Percentiles rank a stretch among this genome's conserved stretches.
These are phyloP conservation scores for Amylocarpus encephaloides DNA, from an alignment of 2,329 filamentous ascomycete species.

Conservation along the genomic window DNA sequence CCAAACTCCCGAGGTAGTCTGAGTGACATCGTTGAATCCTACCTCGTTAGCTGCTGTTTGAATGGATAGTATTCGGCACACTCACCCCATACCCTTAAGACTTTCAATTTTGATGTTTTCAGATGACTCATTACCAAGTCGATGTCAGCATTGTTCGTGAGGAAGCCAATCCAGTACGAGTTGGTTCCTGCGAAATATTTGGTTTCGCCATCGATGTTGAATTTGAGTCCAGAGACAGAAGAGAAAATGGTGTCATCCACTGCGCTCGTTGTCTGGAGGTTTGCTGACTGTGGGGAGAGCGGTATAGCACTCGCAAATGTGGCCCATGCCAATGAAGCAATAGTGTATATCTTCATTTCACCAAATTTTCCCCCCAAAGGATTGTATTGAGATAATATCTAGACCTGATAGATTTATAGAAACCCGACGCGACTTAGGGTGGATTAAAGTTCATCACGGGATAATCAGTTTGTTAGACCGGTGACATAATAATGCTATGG, in stretches of 20 bases:
- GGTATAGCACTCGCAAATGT: background rate
- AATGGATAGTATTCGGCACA: too few relatives aligned
- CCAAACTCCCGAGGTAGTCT: conserved; percentile 4
- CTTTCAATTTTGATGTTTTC: conserved; percentile 45
- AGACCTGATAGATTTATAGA: too few relatives aligned
- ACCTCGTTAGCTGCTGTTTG: background rate
- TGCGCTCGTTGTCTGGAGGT: background rate
- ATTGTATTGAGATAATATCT: too few relatives aligned
- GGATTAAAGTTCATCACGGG: background rate
- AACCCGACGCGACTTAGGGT: background rate
- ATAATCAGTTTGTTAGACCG: background rate
- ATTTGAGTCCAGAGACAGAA: conserved; percentile 24
- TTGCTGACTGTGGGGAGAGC: background rate
- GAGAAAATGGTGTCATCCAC: background rate
- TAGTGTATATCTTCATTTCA: too few relatives aligned
- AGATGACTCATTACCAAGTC: conserved; percentile 44
- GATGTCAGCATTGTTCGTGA: conserved; percentile 45
- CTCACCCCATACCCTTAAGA: conserved; percentile 50
- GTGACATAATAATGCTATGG: background rate
- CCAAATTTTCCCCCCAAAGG: too few relatives aligned
- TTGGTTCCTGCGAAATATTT: conserved; percentile 48
- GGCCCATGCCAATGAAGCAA: too few relatives aligned
- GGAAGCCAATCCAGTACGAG: conserved; percentile 47
- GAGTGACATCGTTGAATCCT: conserved; percentile 49
- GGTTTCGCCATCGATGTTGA: conserved; percentile 37